Conservation (phyloP, 805 yeast species). For the Yarrowia phangngaensis region DNA sequence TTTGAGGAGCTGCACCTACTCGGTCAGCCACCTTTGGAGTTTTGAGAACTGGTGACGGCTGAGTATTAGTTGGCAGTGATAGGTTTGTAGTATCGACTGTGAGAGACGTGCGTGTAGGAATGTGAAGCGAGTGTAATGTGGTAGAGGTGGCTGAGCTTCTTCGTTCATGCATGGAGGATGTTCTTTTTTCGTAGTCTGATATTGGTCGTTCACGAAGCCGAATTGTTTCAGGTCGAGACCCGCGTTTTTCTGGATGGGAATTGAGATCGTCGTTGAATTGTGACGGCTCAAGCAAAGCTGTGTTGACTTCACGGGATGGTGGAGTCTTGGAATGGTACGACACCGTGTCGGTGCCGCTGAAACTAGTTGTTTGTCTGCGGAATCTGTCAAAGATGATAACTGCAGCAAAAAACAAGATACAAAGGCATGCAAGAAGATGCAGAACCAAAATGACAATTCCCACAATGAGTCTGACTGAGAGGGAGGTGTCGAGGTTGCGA, state of each 20-base stretch:
- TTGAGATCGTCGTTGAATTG: conserved; percentile 11
- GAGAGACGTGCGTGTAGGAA: conserved; percentile 12
- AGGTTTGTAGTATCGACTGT: conserved; percentile 16
- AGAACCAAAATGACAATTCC: conserved; percentile 15
- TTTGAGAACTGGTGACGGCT: too few species aligned
- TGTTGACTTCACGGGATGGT: too few species aligned
- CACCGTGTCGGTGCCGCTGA: too few species aligned
- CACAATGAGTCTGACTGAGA: conserved; percentile 9
- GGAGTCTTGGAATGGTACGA: too few species aligned
- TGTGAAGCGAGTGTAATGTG: too few species aligned
- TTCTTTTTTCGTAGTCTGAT: too few species aligned
- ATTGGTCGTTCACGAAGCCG: too few species aligned
- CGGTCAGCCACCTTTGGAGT: conserved; percentile 36
- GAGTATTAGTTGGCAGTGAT: too few species aligned
- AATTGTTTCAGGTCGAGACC: too few species aligned
- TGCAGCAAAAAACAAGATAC: neutral
- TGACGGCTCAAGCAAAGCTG: too few species aligned
- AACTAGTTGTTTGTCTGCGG: neutral
- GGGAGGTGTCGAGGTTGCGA: conserved; percentile 1
- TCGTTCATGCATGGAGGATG: too few species aligned
- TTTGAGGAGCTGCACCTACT: conserved; percentile 16
- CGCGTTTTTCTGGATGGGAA: conserved; percentile 2
- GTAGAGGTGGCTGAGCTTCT: too few species aligned
- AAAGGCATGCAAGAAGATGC: conserved; percentile 4
- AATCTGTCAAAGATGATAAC: neutral